These are phyloP conservation scores for Malus domestica DNA, from an alignment of 306 rosid species.

Conservation along the genomic window DNA sequence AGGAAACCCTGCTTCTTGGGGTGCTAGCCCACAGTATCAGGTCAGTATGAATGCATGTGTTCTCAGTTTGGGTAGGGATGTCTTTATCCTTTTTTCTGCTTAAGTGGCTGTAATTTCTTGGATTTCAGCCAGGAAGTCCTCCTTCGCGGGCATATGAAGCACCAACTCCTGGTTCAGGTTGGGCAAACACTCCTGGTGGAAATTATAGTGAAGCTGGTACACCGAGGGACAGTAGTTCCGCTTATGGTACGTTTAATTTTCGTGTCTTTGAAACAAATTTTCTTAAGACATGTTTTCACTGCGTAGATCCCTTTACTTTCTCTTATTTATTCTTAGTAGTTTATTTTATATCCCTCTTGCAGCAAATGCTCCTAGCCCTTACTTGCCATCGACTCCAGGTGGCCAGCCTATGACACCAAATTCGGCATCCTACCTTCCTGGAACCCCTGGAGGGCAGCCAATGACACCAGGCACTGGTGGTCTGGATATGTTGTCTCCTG, in stretches of 20 bases:
- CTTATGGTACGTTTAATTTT: slow-evolving; percentile 47
- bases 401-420: slow-evolving; percentile 99
- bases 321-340: neutral
- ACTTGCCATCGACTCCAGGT: slow-evolving; percentile 98
- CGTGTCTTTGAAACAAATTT: neutral
- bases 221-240: slow-evolving; percentile 61
- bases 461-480: slow-evolving; percentile 99
- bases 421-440: slow-evolving; percentile 92
- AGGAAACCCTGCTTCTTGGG: slow-evolving; percentile 98
- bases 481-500: slow-evolving; percentile 95
- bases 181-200: slow-evolving; percentile 94
- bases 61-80: neutral
- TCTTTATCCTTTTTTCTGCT: neutral
- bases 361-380: slow-evolving; percentile 99
- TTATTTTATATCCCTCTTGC: slow-evolving; percentile 19
- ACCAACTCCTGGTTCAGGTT: slow-evolving; percentile 98
- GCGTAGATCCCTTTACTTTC: neutral
- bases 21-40: slow-evolving; percentile 92
- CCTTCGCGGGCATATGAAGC: slow-evolving; percentile 90
- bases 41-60: slow-evolving; percentile 27
- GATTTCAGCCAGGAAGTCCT: slow-evolving; percentile 86
- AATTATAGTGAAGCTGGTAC: slow-evolving; percentile 94
- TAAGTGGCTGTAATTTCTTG: neutral
- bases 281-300: neutral
- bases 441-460: slow-evolving; percentile 99